Conservation (phyloP, 352 stramenopile genomes). For the Globisporangium alternatum region DNA sequence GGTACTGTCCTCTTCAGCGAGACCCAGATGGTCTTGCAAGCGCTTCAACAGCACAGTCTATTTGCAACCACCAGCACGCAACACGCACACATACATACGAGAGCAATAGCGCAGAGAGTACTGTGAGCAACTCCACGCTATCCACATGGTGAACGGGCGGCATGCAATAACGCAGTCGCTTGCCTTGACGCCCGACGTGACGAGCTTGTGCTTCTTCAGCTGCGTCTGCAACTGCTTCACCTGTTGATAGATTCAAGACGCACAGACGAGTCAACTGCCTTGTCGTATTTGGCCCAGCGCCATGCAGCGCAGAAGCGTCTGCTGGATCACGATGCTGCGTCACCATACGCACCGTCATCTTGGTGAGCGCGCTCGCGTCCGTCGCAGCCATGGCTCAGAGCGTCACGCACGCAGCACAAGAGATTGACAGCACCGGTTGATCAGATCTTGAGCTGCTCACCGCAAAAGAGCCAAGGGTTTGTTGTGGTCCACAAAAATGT, state of each 20-base stretch:
- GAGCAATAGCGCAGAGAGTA: no score
- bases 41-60: conserved; percentile 37
- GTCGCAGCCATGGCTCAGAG: not conserved
- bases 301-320: not conserved
- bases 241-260: conserved; percentile 15
- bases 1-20: not conserved
- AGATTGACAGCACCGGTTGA: no score
- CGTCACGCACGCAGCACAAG: no score
- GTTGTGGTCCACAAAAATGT: no score
- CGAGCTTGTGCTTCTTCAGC: conserved; percentile 38
- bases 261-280: not conserved
- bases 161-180: not conserved
- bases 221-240: conserved; percentile 53
- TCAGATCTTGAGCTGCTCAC: not conserved
- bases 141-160: no score
- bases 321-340: not conserved
- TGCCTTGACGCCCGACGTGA: conserved; percentile 41
- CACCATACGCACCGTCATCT: not conserved
- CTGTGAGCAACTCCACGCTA: no score
- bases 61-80: not conserved
- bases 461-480: no score
- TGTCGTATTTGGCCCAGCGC: not conserved
- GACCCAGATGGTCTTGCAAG: conserved; percentile 27
- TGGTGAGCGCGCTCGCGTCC: not conserved
- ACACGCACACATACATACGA: not conserved